Conservation (phyloP, 2,329 filamentous ascomycete species). For the Immersiporthe knoxdaviesiana region DNA sequence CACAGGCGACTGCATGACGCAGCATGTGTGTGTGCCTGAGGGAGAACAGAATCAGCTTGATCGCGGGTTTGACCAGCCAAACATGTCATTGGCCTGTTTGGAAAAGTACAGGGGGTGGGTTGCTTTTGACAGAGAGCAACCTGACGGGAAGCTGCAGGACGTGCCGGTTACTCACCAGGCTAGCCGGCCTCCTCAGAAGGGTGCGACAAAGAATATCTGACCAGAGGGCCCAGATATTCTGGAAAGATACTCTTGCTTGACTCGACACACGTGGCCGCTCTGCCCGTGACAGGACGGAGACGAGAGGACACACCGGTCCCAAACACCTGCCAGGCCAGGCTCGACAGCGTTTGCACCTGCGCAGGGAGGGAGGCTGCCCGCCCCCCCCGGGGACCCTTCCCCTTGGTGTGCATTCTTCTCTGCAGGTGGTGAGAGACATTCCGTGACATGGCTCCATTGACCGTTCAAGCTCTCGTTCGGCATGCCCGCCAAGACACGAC, state of each 20-base stretch:
- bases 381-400: no score
- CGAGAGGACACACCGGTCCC: conserved; percentile 11
- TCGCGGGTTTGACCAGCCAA: conserved; percentile 43
- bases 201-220: conserved; percentile 51
- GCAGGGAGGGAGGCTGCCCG: conserved; percentile 21
- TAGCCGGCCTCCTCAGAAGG: conserved; percentile 42
- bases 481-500: conserved; percentile 32
- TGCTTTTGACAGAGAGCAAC: conserved; percentile 47
- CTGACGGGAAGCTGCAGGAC: conserved; percentile 52
- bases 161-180: conserved; percentile 45
- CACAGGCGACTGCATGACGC: conserved; percentile 47
- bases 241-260: conserved; percentile 48
- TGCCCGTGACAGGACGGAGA: conserved; percentile 33
- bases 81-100: conserved; percentile 48
- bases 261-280: conserved; percentile 58
- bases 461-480: conserved; percentile 25
- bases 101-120: conserved; percentile 38
- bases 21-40: conserved; percentile 41
- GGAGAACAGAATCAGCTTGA: conserved; percentile 45
- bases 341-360: conserved; percentile 2
- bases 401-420: conserved; percentile 29
- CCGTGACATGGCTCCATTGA: conserved; percentile 22
- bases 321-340: conserved; percentile 17
- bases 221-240: conserved; percentile 41
- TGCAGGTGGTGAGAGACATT: conserved; percentile 27